Evolutionary conservation across 1,139 yeast genomes (phyloP), one percentile per base, ranked within the genome.

Genomic region (Zygosaccharomyces pseudobailii): DNA sequence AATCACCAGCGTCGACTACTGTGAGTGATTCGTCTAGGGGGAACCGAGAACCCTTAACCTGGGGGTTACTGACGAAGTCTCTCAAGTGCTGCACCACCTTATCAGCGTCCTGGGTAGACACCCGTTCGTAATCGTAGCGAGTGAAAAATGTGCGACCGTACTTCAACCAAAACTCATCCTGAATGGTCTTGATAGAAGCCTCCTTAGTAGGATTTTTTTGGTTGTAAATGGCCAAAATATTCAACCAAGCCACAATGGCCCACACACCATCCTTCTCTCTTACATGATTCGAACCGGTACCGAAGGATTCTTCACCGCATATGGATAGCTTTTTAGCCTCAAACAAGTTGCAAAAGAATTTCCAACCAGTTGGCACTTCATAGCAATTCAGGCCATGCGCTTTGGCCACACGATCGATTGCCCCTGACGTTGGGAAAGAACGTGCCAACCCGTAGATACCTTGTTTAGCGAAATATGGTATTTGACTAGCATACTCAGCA

Each of bases 301-400:
- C 98, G 62, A 92, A 92, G 37, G 95, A 85, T 71, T 92, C 98
- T 71, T 92, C 98, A 56, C 98, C 98, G 71, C 98, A 94, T 62
- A 92, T 92, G 53, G 96, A 87, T 62, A 92, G 77, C 70, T 89
- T 89, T 62, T 87, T 80, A 40, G 95, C 90, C 65, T 92, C 98
- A 61, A 92, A 92, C 56, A 92, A 74, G 5, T 95, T 90, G 69
- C 97, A 89, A 78, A 92, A 92, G 66, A 92, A 92, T 70, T 92
- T 92, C 98, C 98, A 92, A 36, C 98, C 98, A 20, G 98, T 92
- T 50, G 98, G 98, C 4, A 94, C 98, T 70, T 92, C 98, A 70
- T 92, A 92, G 54, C 84, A 74, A 45, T 84, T 71, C 55, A 92
- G 73, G 17, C 84, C 84, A 67, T 88, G 83, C 51, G 75, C 75